Evolutionary conservation across 2,329 filamentous ascomycete species (phyloP).

Genomic region (Aspergillus sp.): DNA sequence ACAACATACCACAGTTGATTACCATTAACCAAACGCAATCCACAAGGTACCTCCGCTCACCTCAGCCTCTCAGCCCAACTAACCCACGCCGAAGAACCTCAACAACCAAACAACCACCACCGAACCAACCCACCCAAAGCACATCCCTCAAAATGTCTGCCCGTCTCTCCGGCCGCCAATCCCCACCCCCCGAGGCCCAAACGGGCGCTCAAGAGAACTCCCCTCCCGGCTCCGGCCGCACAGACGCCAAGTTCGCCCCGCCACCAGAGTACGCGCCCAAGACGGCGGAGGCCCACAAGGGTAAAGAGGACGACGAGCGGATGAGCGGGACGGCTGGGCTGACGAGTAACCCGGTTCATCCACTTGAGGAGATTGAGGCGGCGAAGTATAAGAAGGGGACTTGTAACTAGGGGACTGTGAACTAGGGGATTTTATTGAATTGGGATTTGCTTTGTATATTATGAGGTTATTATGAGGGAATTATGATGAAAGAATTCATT

Average conservation of each 20-base stretch:
- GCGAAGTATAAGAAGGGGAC: conserved; percentile 36
- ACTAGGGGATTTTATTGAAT: background rate
- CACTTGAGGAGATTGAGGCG: conserved; percentile 43
- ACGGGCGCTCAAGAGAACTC: conserved; percentile 64
- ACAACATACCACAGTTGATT: background rate
- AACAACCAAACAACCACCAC: background rate
- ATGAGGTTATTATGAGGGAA: background rate
- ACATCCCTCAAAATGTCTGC: conserved; percentile 58
- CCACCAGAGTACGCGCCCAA: conserved; percentile 32
- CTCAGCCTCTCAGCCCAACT: too few relatives aligned
- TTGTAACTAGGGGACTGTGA: conserved; percentile 21
- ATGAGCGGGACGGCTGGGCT: conserved; percentile 29
- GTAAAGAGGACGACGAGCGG: background rate
- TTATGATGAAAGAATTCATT: too few relatives aligned
- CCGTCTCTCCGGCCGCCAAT: conserved; percentile 71
- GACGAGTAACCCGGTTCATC: conserved; percentile 49
- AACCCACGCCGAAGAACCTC: background rate
- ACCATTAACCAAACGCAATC: background rate
- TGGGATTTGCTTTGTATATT: background rate
- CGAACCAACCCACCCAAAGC: background rate
- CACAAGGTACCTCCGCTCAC: too few relatives aligned
- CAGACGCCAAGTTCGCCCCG: conserved; percentile 19
- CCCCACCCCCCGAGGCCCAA: conserved; percentile 73
- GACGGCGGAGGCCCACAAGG: background rate
- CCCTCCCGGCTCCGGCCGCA: conserved; percentile 4